Base-by-base conservation (phyloP, 371 early-diverging fungal genomes). In the Saksenaea vasiformis region DNA sequence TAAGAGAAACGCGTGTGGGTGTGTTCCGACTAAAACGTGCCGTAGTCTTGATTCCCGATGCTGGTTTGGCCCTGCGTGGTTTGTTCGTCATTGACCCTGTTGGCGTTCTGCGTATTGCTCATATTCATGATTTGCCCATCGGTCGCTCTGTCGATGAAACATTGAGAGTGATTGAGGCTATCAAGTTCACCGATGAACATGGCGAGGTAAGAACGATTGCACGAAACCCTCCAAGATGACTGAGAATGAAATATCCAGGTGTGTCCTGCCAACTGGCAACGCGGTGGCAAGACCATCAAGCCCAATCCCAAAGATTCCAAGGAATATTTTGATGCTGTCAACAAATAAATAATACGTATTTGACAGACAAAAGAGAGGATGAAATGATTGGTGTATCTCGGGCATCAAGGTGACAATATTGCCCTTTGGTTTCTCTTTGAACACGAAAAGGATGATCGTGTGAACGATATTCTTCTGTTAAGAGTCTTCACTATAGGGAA, bases 71-170 rank as follows among this genome's bases (percentile, higher is more conserved):
- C 67, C 72, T 77, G 31, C 90, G 95, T 65, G 94, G 93, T 62
- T 83, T 92, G 53, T 96, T 98, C 73, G 90, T 99, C 71, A 95
- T 99, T 64, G 97, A 98, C 74, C 94, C 94, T 36, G 88, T 94
- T 71, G 89, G 90, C 64, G 87, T 82, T 59, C 86, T 98, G 54
- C 90, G 92, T 62, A 69, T 69, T 35, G 62, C 78, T 54, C 78
- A 71, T 60, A 69, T 82, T 35, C 73, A 90, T 65, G 92, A 96
- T 70, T 80, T 94, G 66, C 91, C 90, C 54, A 90, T 99, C 66
- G 99, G 99, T 61, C 89, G 99, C 71, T 91, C 90, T 31, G 94
- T 97, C 55, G 93, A 95, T 71, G 99, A 99, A 80, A 87, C 93
- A 34, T 73, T 99, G 56, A 92, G 99, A 72, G 83, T 98, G 15